Evolutionary conservation across 2,329 filamentous ascomycete genomes (phyloP).

Genomic region (Fusarium lateritium): DNA sequence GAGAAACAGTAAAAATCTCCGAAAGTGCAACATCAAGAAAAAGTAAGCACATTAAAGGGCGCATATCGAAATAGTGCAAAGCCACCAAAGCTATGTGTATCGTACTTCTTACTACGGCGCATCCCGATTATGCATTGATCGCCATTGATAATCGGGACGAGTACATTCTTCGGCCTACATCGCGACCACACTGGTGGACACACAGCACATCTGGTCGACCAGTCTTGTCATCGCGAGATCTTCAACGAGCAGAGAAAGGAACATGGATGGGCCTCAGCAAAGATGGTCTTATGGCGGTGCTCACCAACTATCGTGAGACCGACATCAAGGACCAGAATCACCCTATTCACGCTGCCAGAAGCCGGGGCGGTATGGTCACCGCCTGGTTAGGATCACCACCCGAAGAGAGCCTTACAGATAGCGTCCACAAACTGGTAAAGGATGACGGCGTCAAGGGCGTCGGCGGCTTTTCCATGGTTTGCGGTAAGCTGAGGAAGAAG

Average conservation of each 20-base stretch:
- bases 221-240: slow-evolving; percentile 73
- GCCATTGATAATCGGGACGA: slow-evolving; percentile 85
- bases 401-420: slow-evolving; percentile 63
- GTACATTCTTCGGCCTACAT: slow-evolving; percentile 75
- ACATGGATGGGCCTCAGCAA: slow-evolving; percentile 77
- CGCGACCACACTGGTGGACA: slow-evolving; percentile 75
- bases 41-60: not conserved
- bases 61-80: slow-evolving; percentile 2
- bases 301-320: slow-evolving; percentile 77
- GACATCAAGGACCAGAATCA: slow-evolving; percentile 64
- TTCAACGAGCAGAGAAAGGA: slow-evolving; percentile 73
- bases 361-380: slow-evolving; percentile 75
- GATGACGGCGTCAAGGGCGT: slow-evolving; percentile 70
- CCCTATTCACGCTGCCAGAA: slow-evolving; percentile 68
- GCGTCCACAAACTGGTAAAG: slow-evolving; percentile 67
- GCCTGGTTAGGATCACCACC: slow-evolving; percentile 70
- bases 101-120: slow-evolving; percentile 80
- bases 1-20: slow-evolving; percentile 7
- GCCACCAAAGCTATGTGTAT: slow-evolving; percentile 75
- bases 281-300: slow-evolving; percentile 71
- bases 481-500: slow-evolving; percentile 68
- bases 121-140: slow-evolving; percentile 82
- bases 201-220: slow-evolving; percentile 59
- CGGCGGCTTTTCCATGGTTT: slow-evolving; percentile 77
- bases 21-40: slow-evolving; percentile 7